phyloP scores from a whole-genome alignment of 495 filamentous ascomycete genomes.

The Clavariopsis aquatica region DNA sequence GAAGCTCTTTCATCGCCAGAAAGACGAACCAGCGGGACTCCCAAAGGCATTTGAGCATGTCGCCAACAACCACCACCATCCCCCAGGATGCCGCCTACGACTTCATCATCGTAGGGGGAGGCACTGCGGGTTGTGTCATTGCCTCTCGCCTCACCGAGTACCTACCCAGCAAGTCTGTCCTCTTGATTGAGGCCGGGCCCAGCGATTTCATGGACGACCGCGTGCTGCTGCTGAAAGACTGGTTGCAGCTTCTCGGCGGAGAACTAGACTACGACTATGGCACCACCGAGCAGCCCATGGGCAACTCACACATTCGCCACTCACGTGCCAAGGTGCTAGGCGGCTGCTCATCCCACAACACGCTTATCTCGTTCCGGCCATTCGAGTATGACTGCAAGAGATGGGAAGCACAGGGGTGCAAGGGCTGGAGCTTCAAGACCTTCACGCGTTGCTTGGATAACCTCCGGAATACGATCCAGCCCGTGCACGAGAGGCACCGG shows the following conservation, averaged over 20 bases:
- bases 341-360: constrained; percentile 86
- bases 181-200: constrained; percentile 51
- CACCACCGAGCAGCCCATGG: constrained; percentile 76
- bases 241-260: constrained; percentile 74
- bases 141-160: constrained; percentile 62
- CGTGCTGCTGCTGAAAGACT: constrained; percentile 74
- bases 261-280: constrained; percentile 84
- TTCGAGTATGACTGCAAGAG: constrained; percentile 75
- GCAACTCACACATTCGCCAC: constrained; percentile 81
- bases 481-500: constrained; percentile 71
- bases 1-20: background rate
- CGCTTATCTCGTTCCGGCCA: constrained; percentile 79
- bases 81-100: constrained; percentile 69
- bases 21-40: too few relatives aligned
- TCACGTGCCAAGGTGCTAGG: constrained; percentile 83
- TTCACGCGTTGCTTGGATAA: constrained; percentile 74
- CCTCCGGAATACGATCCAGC: constrained; percentile 76
- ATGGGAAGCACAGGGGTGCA: constrained; percentile 72
- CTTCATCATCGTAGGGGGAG: constrained; percentile 83
- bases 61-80: constrained; percentile 60
- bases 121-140: constrained; percentile 85
- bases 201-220: constrained; percentile 66
- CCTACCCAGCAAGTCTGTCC: constrained; percentile 45
- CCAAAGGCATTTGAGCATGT: constrained; percentile 27
- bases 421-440: constrained; percentile 75